Conservation (phyloP, 805 yeast genomes). For the Teunomyces funiuensis region DNA sequence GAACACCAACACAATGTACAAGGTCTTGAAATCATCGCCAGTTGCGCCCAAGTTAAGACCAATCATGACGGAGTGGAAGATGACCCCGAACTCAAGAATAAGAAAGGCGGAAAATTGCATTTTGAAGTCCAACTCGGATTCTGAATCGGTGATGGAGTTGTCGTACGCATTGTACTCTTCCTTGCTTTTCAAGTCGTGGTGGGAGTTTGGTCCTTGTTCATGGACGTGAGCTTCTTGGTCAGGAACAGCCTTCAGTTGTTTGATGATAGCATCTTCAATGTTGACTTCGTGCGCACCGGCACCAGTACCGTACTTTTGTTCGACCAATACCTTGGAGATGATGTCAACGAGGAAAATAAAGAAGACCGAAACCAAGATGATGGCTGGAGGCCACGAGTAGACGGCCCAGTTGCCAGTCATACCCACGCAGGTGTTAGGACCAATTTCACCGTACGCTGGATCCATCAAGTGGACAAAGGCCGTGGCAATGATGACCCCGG, state of each 20-base stretch:
- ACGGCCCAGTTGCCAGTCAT: constrained; percentile 47
- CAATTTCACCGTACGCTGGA: not conserved
- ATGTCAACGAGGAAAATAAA: constrained; percentile 50
- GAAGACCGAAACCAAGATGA: constrained; percentile 50
- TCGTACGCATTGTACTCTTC: constrained; percentile 1
- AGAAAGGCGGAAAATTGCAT: constrained; percentile 10
- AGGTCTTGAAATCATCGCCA: constrained; percentile 28
- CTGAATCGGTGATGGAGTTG: not conserved
- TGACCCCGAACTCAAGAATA: constrained; percentile 19
- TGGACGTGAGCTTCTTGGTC: constrained; percentile 15
- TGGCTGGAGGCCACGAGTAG: constrained; percentile 57
- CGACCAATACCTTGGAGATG: constrained; percentile 44
- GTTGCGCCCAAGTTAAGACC: constrained; percentile 32
- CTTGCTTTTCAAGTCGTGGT: not conserved
- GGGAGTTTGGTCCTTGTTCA: not conserved
- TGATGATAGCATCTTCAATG: not conserved
- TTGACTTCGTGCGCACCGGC: constrained; percentile 13
- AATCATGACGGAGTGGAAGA: constrained; percentile 31
- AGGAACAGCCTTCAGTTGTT: not conserved
- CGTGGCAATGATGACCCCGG: constrained; percentile 32
- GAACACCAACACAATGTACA: constrained; percentile 31
- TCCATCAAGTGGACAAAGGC: constrained; percentile 33
- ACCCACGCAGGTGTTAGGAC: constrained; percentile 55
- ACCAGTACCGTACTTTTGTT: constrained; percentile 16
- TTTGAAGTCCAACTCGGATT: not conserved